These are phyloP conservation scores for Drosera capensis DNA, from an alignment of 148 eudicot species.

Conservation along the genomic window DNA sequence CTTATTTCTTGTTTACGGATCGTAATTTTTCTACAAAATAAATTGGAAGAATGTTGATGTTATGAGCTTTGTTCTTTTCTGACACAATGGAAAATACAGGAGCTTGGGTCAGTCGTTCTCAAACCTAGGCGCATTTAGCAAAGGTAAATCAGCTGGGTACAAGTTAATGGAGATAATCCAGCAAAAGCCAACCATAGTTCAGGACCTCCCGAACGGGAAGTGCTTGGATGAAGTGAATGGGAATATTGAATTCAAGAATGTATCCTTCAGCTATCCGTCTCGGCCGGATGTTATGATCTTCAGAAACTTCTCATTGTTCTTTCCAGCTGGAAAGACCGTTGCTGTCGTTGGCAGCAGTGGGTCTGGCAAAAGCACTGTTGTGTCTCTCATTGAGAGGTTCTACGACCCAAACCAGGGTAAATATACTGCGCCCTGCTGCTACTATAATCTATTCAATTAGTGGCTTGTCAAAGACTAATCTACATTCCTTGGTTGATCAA, in stretches of 20 bases:
- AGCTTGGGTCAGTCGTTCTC: constrained; percentile 21
- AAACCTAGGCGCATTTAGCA: constrained; percentile 19
- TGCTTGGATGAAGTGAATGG: constrained; percentile 13
- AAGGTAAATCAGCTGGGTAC: constrained; percentile 19
- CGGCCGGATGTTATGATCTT: constrained; percentile 19
- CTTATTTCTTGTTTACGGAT: too few species aligned
- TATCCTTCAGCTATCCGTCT: constrained; percentile 24
- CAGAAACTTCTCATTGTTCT: constrained; percentile 11
- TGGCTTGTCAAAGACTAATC: not conserved
- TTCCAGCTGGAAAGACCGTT: constrained; percentile 19
- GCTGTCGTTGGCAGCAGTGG: constrained; percentile 34
- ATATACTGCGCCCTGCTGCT: not conserved
- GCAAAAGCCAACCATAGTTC: constrained; percentile 23
- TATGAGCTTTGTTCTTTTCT: not conserved
- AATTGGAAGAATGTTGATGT: too few species aligned
- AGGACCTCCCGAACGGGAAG: constrained; percentile 17
- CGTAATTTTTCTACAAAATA: not conserved
- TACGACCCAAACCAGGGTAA: constrained; percentile 57
- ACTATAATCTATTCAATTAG: not conserved
- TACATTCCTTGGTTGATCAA: constrained; percentile 2
- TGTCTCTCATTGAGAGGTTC: constrained; percentile 22
- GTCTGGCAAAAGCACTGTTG: constrained; percentile 25
- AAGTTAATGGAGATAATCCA: constrained; percentile 19
- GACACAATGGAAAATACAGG: constrained; percentile 2
- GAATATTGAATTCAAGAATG: constrained; percentile 16